These are phyloP conservation scores for Pichia membranifaciens DNA, from an alignment of 805 yeast genomes.

Conservation along the genomic window DNA sequence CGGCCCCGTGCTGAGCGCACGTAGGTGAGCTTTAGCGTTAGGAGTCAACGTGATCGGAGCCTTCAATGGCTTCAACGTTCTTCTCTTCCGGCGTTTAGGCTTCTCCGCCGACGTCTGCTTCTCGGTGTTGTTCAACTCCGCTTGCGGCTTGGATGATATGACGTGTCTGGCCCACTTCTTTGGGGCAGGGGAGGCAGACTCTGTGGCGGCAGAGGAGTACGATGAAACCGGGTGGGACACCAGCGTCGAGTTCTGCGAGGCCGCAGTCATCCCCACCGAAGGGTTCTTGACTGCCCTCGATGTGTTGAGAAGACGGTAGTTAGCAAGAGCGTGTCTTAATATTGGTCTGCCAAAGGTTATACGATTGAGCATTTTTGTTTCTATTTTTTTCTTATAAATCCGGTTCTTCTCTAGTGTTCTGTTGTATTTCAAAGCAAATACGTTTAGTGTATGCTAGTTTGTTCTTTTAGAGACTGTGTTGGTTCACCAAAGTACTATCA, in stretches of 20 bases:
- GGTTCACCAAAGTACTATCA: too few species aligned
- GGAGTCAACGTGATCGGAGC: conserved; percentile 81
- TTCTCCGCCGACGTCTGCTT: background rate
- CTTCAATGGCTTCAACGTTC: conserved; percentile 78
- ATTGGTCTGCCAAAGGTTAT: background rate
- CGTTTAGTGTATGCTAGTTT: too few species aligned
- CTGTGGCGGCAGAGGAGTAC: conserved; percentile 3
- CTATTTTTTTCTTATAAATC: too few species aligned
- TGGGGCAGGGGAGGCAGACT: conserved; percentile 4
- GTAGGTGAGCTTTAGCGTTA: conserved; percentile 68
- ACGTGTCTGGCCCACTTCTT: conserved; percentile 30
- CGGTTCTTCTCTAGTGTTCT: too few species aligned
- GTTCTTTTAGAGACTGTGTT: too few species aligned
- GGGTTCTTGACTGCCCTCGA: background rate
- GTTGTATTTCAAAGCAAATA: too few species aligned
- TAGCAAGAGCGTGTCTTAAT: background rate
- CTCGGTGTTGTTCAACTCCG: conserved; percentile 13
- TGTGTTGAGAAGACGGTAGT: background rate
- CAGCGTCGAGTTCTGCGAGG: background rate
- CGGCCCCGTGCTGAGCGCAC: conserved; percentile 65
- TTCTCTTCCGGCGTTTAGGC: conserved; percentile 34
- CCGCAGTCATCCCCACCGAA: background rate
- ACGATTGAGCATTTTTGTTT: conserved; percentile 2
- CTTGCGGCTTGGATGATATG: conserved; percentile 15
- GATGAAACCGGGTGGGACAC: conserved; percentile 5